These are phyloP conservation scores for Fusarium robinianum DNA, from an alignment of 2,329 filamentous ascomycete genomes.

Conservation along the genomic window DNA sequence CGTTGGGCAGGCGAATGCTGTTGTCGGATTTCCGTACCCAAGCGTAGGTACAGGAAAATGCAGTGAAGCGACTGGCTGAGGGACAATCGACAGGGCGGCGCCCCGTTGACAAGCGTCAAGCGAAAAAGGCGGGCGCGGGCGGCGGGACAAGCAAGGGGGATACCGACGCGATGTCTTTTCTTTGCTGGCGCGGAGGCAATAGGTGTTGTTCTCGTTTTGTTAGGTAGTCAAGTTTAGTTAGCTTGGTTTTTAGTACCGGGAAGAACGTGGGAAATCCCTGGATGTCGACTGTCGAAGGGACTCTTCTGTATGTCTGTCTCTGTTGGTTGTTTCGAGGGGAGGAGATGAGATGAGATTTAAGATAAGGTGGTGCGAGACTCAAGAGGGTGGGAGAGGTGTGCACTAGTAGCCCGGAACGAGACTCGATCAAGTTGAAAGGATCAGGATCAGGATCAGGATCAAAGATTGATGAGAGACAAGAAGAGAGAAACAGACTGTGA, in stretches of 20 bases:
- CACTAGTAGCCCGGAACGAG: too few relatives aligned
- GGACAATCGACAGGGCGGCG: constrained; percentile 24
- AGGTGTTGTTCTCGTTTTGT: too few relatives aligned
- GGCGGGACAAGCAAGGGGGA: constrained; percentile 17
- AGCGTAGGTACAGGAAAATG: constrained; percentile 19
- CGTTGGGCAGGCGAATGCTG: constrained; percentile 33
- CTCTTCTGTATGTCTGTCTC: too few relatives aligned
- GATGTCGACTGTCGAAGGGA: not conserved
- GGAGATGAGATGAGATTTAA: constrained; percentile 6
- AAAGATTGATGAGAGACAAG: not conserved
- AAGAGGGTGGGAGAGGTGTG: too few relatives aligned
- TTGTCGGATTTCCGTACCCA: constrained; percentile 35
- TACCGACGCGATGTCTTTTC: constrained; percentile 6
- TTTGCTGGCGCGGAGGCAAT: not conserved
- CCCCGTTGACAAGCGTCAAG: constrained; percentile 26
- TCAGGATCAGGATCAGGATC: too few relatives aligned
- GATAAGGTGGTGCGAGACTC: too few relatives aligned
- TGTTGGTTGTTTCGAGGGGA: not conserved
- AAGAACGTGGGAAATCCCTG: constrained; percentile 10
- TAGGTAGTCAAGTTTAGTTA: too few relatives aligned
- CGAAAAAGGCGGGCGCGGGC: constrained; percentile 23
- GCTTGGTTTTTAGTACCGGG: too few relatives aligned
- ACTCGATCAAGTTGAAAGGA: too few relatives aligned
- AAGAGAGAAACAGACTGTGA: not conserved
- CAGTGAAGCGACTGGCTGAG: constrained; percentile 25